A percentile compares a stretch with the other conserved stretches of the same genome.
phyloP scores from a whole-genome alignment of 768 basidiomycete genomes.

The Asterophora parasitica region DNA sequence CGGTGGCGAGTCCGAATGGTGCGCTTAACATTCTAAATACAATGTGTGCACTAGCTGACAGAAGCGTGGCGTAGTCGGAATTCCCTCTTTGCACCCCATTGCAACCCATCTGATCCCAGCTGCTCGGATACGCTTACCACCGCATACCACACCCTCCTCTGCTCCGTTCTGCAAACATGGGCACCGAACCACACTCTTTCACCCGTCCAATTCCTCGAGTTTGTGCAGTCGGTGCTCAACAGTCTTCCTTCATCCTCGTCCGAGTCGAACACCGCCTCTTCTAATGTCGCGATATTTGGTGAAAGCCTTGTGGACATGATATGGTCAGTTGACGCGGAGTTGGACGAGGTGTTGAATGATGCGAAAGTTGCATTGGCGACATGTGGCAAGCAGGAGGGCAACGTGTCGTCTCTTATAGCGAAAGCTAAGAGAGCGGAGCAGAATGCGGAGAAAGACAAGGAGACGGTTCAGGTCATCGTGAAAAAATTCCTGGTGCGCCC shows the following conservation, averaged over 20 bases:
- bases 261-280: conserved; percentile 42
- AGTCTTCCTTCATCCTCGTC: conserved; percentile 69
- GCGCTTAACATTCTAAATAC: conserved; percentile 19
- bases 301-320: conserved; percentile 75
- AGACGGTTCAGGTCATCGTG: conserved; percentile 51
- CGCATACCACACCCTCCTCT: conserved; percentile 64
- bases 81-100: conserved; percentile 56
- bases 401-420: conserved; percentile 17
- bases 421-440: conserved; percentile 47
- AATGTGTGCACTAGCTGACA: conserved; percentile 17
- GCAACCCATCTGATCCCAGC: conserved; percentile 48
- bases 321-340: conserved; percentile 74
- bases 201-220: conserved; percentile 49
- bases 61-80: conserved; percentile 43
- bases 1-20: conserved; percentile 65
- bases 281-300: conserved; percentile 46
- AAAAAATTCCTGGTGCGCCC: conserved; percentile 56
- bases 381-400: conserved; percentile 27
- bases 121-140: conserved; percentile 56
- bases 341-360: conserved; percentile 67
- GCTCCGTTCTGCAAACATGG: conserved; percentile 55
- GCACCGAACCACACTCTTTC: conserved; percentile 42
- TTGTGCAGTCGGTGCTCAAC: conserved; percentile 57
- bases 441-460: conserved; percentile 60
- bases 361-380: conserved; percentile 38